Conservation (phyloP, 2,329 filamentous ascomycete genomes). For the Cercospora canescens region DNA sequence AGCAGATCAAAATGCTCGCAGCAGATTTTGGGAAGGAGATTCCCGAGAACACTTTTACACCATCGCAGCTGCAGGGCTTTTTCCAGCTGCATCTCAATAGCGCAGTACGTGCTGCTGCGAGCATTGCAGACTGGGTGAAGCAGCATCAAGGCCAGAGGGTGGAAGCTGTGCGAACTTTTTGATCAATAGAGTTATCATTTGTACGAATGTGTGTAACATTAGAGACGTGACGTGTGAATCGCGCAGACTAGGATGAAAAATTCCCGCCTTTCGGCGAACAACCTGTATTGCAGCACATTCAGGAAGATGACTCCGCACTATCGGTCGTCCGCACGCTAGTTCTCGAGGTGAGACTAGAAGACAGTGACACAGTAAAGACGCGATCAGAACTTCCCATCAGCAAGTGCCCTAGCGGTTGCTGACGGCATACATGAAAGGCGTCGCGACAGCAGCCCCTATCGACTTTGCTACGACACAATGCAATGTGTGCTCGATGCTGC, state of each 20-base stretch:
- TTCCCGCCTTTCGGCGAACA: not conserved
- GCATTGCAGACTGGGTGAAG: slow-evolving; percentile 23
- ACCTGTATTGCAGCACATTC: not conserved
- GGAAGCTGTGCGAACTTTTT: not conserved
- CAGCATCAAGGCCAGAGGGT: slow-evolving; percentile 7
- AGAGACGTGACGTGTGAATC: not conserved
- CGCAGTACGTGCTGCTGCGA: slow-evolving; percentile 22
- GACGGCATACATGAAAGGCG: no score
- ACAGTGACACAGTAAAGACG: no score
- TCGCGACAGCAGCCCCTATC: no score
- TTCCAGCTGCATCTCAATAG: slow-evolving; percentile 27
- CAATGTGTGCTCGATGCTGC: no score
- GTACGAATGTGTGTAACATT: not conserved
- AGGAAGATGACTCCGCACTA: no score
- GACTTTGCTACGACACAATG: no score
- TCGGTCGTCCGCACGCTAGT: no score
- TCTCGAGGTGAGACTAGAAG: no score
- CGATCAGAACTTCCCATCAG: no score
- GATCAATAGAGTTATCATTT: not conserved
- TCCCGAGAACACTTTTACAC: slow-evolving; percentile 27
- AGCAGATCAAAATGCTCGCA: slow-evolving; percentile 25
- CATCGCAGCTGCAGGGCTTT: slow-evolving; percentile 28
- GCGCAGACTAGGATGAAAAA: not conserved
- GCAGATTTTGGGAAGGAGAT: slow-evolving; percentile 22
- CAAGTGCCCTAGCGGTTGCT: no score